phyloP scores from a whole-genome alignment of 2,329 filamentous ascomycete species.

The Knufia fluminis region DNA sequence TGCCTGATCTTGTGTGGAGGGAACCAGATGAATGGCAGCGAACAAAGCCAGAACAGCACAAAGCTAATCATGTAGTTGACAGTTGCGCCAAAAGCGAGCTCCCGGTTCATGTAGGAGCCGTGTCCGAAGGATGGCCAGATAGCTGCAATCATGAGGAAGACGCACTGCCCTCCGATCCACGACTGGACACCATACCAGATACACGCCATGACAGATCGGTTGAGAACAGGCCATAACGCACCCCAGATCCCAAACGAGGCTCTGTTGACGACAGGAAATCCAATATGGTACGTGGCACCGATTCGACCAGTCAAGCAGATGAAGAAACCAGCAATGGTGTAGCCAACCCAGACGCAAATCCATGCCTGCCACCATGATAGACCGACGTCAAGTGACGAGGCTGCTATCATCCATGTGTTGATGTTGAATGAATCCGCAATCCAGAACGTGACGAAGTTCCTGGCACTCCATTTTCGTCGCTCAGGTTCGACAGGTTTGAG shows the following conservation, averaged over 20 bases:
- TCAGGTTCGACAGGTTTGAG: constrained; percentile 33
- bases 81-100: constrained; percentile 27
- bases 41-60: constrained; percentile 27
- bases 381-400: constrained; percentile 31
- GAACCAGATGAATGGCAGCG: constrained; percentile 23
- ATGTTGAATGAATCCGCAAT: constrained; percentile 31
- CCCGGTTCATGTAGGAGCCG: constrained; percentile 35
- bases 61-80: constrained; percentile 31
- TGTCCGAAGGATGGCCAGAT: constrained; percentile 30
- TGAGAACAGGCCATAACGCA: constrained; percentile 78
- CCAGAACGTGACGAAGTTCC: constrained; percentile 34
- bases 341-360: constrained; percentile 33
- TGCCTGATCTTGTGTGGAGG: constrained; percentile 47
- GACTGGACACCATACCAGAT: constrained; percentile 32
- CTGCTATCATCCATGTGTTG: constrained; percentile 31
- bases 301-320: constrained; percentile 31
- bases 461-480: constrained; percentile 30
- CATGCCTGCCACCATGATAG: constrained; percentile 36
- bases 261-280: constrained; percentile 35
- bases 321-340: constrained; percentile 30
- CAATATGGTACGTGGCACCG: constrained; percentile 36
- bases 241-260: constrained; percentile 32
- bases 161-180: constrained; percentile 31
- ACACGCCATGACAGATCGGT: constrained; percentile 71
- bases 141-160: constrained; percentile 26